These are phyloP conservation scores for Scenedesmus sp. DNA, from an alignment of 163 green algal genomes.

Conservation along the genomic window DNA sequence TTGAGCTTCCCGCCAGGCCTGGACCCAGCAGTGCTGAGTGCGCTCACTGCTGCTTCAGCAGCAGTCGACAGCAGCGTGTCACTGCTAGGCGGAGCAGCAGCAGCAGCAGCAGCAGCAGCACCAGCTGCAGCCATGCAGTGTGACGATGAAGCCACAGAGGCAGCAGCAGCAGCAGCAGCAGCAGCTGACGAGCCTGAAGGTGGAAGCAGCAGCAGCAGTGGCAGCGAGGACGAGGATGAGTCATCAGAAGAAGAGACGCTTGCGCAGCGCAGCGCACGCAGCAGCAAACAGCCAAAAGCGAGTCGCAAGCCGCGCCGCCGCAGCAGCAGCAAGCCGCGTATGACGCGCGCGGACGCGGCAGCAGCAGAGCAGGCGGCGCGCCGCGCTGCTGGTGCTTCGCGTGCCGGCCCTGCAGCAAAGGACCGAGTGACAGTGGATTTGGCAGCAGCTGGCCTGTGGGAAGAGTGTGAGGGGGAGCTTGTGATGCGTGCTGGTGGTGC, in stretches of 20 bases:
- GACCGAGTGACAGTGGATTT: not conserved
- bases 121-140: not conserved
- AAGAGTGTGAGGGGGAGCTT: not conserved
- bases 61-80: not conserved
- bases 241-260: not conserved
- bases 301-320: not conserved
- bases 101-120: not conserved
- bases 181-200: not conserved
- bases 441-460: conserved; percentile 35
- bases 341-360: conserved; percentile 14
- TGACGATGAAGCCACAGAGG: not conserved
- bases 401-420: not conserved
- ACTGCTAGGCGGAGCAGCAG: not conserved
- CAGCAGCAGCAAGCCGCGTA: not conserved
- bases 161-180: not conserved
- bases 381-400: not conserved
- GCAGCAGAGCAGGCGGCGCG: conserved; percentile 10
- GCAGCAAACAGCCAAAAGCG: not conserved
- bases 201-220: not conserved
- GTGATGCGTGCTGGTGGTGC: not conserved
- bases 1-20: not conserved
- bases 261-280: not conserved
- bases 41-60: not conserved
- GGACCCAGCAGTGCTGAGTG: not conserved
- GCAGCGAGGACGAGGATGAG: not conserved